phyloP scores from a whole-genome alignment of 1,284 basidiomycete species.

The Fomitopsis schrenkii region DNA sequence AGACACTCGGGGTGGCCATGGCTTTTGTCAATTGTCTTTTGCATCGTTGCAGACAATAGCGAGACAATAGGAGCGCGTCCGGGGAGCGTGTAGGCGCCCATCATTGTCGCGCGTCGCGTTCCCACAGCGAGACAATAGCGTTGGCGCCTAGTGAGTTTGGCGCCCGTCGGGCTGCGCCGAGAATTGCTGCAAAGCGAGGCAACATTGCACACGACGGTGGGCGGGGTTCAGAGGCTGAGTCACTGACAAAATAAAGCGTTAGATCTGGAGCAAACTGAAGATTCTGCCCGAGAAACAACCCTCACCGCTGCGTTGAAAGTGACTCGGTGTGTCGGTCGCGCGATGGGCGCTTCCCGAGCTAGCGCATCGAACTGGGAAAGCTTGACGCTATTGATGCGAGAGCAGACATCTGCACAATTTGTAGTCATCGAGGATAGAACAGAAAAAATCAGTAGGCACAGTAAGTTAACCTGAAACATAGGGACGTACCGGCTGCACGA shows the following conservation, averaged over 20 bases:
- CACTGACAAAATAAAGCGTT: background rate
- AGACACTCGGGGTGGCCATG: slow-evolving; percentile 18
- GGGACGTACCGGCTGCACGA: no score
- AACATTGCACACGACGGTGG: background rate
- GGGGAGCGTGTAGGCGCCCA: slow-evolving; percentile 9
- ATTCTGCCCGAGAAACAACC: background rate
- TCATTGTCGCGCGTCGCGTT: slow-evolving; percentile 12
- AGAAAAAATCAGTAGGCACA: no score
- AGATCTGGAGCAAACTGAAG: background rate
- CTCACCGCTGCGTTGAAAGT: background rate
- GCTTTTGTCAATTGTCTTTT: slow-evolving; percentile 29
- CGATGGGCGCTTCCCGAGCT: no score
- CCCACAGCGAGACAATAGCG: slow-evolving; percentile 17
- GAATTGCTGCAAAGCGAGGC: background rate
- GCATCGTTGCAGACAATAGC: slow-evolving; percentile 5
- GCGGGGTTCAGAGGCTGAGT: background rate
- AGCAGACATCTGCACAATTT: no score
- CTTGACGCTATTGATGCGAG: no score
- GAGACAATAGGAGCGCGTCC: slow-evolving; percentile 5
- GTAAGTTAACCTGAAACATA: no score
- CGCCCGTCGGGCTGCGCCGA: background rate
- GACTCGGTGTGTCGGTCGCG: background rate
- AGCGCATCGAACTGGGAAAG: no score
- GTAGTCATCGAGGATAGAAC: no score
- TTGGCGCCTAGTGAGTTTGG: background rate